Evolutionary conservation across 2,329 filamentous ascomycete genomes (phyloP), one percentile per base, ranked within the genome.

Genomic region (Verticillium nubilum): DNA sequence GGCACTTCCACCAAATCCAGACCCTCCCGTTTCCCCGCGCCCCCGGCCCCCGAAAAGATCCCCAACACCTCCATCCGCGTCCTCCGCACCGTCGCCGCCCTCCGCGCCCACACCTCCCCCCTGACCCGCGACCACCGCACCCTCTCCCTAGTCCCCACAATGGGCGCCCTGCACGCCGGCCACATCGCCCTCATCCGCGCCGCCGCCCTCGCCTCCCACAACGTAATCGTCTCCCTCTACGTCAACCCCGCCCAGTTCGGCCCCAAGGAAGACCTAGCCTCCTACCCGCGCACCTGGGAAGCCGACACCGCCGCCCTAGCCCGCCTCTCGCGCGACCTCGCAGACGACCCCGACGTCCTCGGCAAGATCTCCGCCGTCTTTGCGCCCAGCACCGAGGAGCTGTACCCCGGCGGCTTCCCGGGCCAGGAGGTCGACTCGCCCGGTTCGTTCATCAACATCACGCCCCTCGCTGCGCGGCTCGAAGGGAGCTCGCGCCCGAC

Each of bases 161-260:
- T 99, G 95, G 95, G 95, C 63, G 95, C 95, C 56, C 83, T 99
- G n/a, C 95, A 99, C 74, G 84, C 87, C 59, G 95, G 95, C 47
- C 95, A 99, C 75, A 76, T 97, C 57, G 90, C 90, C 3, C 83
- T 99, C 25, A 89, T 97, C 68, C 89, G 91, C 61, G 84, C 87
- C 66, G 95, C 95, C 3, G 93, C 93, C 1, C 79, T 81, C 54
- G 91, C 96, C 68, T 95, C 92, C 76, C 89, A 90, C 65, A 85
- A 92, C 67, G 90, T 98, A 59, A 87, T 97, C 62, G 90, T 99
- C 59, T 92, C 89, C 70, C 88, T 98, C 66, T 99, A 94, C 73
- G 90, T 99, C 69, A 99, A 99, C 74, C 95, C 95, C 4, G 95
- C 95, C 1, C 95, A 99, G 74, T 99, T 99, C 71, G 94, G 94